A percentile compares a stretch with the other conserved stretches of the same genome.
Conservation (phyloP, 257 asterid species). For the Solanum gandarillasii region DNA sequence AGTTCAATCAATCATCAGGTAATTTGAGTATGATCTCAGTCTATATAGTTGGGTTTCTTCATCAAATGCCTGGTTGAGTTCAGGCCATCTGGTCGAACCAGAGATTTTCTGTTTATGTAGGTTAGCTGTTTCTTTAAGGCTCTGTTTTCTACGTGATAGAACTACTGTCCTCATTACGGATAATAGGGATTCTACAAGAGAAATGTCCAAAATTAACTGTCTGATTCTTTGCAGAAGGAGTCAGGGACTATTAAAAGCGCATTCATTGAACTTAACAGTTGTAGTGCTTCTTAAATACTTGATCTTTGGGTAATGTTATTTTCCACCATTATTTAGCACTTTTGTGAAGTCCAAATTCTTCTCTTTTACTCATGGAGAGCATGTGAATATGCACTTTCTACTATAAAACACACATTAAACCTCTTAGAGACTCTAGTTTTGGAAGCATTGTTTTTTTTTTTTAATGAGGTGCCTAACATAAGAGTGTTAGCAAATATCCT, state of each 20-base stretch:
- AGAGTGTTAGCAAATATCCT: neutral
- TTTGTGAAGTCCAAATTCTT: neutral
- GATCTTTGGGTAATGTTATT: neutral
- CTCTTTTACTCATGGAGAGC: neutral
- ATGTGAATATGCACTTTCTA: neutral
- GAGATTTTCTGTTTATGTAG: neutral
- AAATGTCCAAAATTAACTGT: neutral
- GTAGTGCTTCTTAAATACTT: neutral
- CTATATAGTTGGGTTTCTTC: neutral
- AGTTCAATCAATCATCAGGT: constrained; percentile 93
- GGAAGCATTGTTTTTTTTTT: neutral
- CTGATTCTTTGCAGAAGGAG: neutral
- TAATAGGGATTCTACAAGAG: neutral
- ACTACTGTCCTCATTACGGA: neutral
- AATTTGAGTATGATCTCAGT: constrained; percentile 9
- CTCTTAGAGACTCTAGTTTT: neutral
- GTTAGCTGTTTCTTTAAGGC: neutral
- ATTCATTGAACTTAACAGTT: neutral
- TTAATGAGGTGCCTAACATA: neutral
- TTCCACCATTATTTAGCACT: neutral
- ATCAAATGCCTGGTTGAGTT: neutral
- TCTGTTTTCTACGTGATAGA: neutral
- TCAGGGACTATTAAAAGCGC: neutral
- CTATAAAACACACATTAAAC: neutral
- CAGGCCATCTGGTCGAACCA: neutral